Evolutionary conservation across 176 grass and related monocot genomes (phyloP), one percentile per base, ranked within the genome.

Genomic region (Triticum dicoccoides): DNA sequence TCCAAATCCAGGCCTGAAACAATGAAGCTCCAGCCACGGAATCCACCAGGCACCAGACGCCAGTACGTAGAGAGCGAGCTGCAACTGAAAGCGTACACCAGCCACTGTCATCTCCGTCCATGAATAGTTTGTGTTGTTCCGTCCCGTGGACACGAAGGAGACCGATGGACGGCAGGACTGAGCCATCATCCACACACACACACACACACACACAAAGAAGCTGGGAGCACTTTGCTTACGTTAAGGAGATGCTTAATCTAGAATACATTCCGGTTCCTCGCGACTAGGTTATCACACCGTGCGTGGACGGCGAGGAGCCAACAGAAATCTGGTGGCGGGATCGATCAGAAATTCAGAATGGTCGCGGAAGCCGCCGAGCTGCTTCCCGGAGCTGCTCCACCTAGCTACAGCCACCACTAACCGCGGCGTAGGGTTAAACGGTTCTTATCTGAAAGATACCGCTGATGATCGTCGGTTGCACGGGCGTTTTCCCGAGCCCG

Each of bases 341-440:
- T 17, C 2, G 35, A 41, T n/a, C 63, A 9, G 13, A 1, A 51
- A 32, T 3, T 32, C 47, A 66, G 42, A 11, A 81, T 73, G 73
- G 66, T 73, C 23, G 52, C 73, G 84, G 89, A 82, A 72, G 80
- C 89, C 41, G 41, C 45, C 65, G 80, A 79, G 80, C 89, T 90
- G 84, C 74, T 83, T 83, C 85, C 78, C 49, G n/a, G 45, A 77
- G 51, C 71, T 62, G 10, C 42, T 45, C 30, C 24, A 33, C 77
- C 42, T 25, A 80, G 54, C 88, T 41, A 35, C 3, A 32, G 32
- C 32, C 32, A 32, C 32, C 32, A 32, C 63, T 78, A 2, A 79
- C 79, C 71, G 52, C 34, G 0, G 0, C 49, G 64, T 86, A 23
- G 21, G 21, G 49, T 79, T 56, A 73, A 79, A 66, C 78, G 65